phyloP scores from a whole-genome alignment of 345 rosid species.

The Hibiscus tridactylites region DNA sequence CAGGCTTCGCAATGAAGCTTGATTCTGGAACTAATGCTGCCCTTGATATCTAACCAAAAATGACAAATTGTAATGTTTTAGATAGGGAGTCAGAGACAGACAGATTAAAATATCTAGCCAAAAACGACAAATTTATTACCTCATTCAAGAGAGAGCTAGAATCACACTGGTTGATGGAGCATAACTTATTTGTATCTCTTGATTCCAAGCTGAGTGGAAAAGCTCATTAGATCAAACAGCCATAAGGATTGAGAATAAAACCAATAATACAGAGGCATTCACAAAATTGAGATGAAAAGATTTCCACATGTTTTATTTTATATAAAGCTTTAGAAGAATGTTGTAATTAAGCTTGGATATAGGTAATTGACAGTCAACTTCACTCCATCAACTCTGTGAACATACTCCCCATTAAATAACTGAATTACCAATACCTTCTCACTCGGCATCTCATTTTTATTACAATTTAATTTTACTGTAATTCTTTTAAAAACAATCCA shows the following conservation, averaged over 20 bases:
- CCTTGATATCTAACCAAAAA: constrained; percentile 60
- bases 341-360: neutral
- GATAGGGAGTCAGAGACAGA: neutral
- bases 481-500: neutral
- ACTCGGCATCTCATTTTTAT: neutral
- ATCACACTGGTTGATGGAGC: constrained; percentile 90
- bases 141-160: constrained; percentile 82
- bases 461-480: neutral
- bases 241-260: neutral
- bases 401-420: neutral
- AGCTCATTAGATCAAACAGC: neutral
- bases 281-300: neutral
- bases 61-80: neutral
- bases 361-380: neutral
- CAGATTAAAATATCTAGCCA: too few relatives aligned
- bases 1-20: constrained; percentile 94
- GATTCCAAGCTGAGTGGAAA: constrained; percentile 52
- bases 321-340: neutral
- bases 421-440: neutral
- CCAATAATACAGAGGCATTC: neutral
- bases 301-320: neutral
- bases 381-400: neutral
- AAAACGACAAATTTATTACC: constrained; percentile 27
- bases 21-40: constrained; percentile 66
- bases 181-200: constrained; percentile 71